Base-by-base conservation (phyloP, 805 yeast species). In the Starmerella scarabaei region DNA sequence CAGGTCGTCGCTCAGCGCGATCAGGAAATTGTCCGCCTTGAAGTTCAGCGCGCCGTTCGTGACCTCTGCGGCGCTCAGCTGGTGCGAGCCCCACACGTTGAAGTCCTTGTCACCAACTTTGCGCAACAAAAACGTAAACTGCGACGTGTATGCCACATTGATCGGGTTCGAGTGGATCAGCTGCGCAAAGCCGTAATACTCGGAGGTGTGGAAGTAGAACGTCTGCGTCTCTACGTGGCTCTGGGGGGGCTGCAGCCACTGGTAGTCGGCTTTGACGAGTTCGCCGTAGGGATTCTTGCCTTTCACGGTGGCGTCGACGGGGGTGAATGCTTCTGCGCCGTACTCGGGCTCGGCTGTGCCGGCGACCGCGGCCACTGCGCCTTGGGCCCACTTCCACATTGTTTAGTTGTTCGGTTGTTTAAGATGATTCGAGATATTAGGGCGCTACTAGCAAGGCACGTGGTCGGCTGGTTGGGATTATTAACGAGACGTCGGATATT, bases 291-390 rank as follows among this genome's bases (percentile, higher is more conserved):
- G 71, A 49, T 76, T 74, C 30, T 68, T 67, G 47, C 54, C 62
- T 24, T 65, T 72, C 34, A 78, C 73, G 33, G 73, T 58, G 28
- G 72, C 72, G 31, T 80, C 72, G 42, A 86, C 75, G n/a, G 96
- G 73, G 54, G 80, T 88, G 50, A 91, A 82, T 30, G 93, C 93
- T 37, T 80, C 94, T 30, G 79, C 71, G 38, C 98, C 98, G 55
- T 91, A 91, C 57, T 80, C 94, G 20, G 98, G 98, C 61, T 91
- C 98, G 2, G 94, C 95, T 11, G 93, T 74, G 40, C 98, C 98
- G 5, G 96, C 88, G 34, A 85, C 91, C 5, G 93, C 91, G n/a
- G 96, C 56, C 5, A 53, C 55, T 14, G 56, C 56, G 43, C 56
- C 56, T 36, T 53, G 56, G 12, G 56, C 56, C 56, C 56, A 53